These are phyloP conservation scores for Entonaema liquescens DNA, from an alignment of 495 filamentous ascomycete species.

Conservation along the genomic window DNA sequence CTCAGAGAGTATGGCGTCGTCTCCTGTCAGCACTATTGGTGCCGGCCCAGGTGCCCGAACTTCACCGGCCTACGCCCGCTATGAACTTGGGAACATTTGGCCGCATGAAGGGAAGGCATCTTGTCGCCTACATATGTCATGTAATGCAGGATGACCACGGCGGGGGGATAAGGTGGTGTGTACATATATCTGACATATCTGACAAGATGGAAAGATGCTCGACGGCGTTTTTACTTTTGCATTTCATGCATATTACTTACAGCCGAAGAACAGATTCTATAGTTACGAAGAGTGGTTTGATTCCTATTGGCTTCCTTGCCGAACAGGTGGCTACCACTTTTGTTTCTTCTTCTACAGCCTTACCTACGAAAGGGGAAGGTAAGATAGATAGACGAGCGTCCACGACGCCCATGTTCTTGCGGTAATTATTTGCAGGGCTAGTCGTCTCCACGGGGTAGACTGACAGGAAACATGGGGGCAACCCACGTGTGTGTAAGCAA, in stretches of 20 bases:
- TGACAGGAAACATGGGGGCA: constrained; percentile 8
- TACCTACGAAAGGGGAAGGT: not conserved
- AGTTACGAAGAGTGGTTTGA: not conserved
- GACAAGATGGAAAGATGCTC: not conserved
- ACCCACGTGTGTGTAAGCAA: constrained; percentile 34
- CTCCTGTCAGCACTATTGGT: not conserved
- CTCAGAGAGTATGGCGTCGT: not conserved
- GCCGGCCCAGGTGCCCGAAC: not conserved
- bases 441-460: constrained; percentile 7
- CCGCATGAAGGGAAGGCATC: not conserved
- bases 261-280: not conserved
- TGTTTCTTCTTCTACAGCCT: not conserved
- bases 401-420: constrained; percentile 15
- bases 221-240: not conserved
- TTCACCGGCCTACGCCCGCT: not conserved
- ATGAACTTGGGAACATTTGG: not conserved
- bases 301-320: constrained; percentile 21
- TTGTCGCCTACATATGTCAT: not conserved
- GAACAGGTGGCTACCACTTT: not conserved
- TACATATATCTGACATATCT: constrained; percentile 1
- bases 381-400: not conserved
- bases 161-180: not conserved
- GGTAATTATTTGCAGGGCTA: constrained; percentile 29
- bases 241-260: constrained; percentile 11
- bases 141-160: not conserved